Base-by-base conservation (phyloP, 164 flowering plant genomes). In the Annona cherimola region DNA sequence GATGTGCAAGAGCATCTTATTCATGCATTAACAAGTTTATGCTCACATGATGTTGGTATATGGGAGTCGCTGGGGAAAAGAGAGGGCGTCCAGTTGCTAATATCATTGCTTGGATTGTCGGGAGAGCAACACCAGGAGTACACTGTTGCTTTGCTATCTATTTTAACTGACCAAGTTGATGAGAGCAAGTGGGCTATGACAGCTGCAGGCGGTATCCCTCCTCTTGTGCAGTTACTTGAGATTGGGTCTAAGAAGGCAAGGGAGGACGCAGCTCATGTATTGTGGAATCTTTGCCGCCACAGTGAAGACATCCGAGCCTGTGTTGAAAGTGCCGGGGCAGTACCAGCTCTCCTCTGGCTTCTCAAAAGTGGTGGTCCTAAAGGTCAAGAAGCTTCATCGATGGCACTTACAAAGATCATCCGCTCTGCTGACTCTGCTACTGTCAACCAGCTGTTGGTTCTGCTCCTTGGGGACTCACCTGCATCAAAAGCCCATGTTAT, bases 171-270 rank as follows among this genome's bases (percentile, higher is more conserved):
- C 74, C 91, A 91, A 79, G 88, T 89, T 69, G 95, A 88, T 79
- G 98, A 93, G 73, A 91, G 95, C 82, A 93, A 91, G 81, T 93
- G 98, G 98, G 98, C 98, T 4, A 90, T 93, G n/a, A 93, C 98
- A 69, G 98, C 98, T 43, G 97, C 98, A 42, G 98, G 98, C 61
- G 97, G 98, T 18, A 93, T 93, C 75, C 98, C 98, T 67, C 98
- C 91, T 5, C 75, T 93, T 62, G 97, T 93, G 65, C 98, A 91
- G 81, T 77, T 91, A 68, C 45, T 93, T 71, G 93, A 88, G 75
- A 76, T 81, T 41, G 98, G 98, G 64, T 93, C 98, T 63, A 86
- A 84, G 64, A 89, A 89, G 75, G 95, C 96, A 61, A 86, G 79
- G 75, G 95, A 88, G 77, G 94, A 86, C 80, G 89, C 97, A 7